A percentile compares a stretch with the other conserved stretches of the same genome.
phyloP scores from a whole-genome alignment of 768 basidiomycete species.

The Tylopilus intermedius region DNA sequence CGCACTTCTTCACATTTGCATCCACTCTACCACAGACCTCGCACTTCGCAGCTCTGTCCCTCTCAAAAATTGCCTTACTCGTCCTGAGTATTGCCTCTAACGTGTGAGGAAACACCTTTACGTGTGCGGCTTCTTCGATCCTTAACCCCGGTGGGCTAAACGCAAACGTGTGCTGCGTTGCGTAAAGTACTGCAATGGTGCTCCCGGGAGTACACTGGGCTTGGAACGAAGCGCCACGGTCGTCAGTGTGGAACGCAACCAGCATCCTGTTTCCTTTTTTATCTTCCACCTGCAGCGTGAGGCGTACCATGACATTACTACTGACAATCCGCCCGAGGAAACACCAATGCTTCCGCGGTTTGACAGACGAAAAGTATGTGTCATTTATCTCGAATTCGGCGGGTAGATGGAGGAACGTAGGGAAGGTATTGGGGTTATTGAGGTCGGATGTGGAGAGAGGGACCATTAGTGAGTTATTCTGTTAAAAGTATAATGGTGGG shows the following conservation, averaged over 20 bases:
- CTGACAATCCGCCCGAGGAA: slow-evolving; percentile 27
- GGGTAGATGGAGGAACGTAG: slow-evolving; percentile 22
- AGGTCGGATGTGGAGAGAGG: slow-evolving; percentile 23
- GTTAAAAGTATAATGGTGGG: neutral
- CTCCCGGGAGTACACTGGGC: slow-evolving; percentile 21
- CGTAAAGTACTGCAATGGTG: slow-evolving; percentile 30
- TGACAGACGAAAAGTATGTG: slow-evolving; percentile 20
- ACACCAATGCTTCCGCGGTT: slow-evolving; percentile 28
- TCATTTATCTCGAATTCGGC: slow-evolving; percentile 18
- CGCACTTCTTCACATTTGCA: slow-evolving; percentile 20
- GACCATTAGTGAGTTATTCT: slow-evolving; percentile 15
- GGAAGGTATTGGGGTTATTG: slow-evolving; percentile 22
- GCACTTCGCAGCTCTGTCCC: slow-evolving; percentile 17
- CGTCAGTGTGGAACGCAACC: slow-evolving; percentile 31
- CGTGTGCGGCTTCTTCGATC: slow-evolving; percentile 20
- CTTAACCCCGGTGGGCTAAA: slow-evolving; percentile 28
- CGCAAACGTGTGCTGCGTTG: slow-evolving; percentile 27
- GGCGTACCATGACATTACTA: slow-evolving; percentile 24
- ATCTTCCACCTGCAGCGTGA: slow-evolving; percentile 28
- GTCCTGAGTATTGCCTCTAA: slow-evolving; percentile 24
- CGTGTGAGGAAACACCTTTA: slow-evolving; percentile 27
- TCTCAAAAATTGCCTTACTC: slow-evolving; percentile 21
- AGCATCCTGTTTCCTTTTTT: slow-evolving; percentile 20
- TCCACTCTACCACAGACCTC: slow-evolving; percentile 21
- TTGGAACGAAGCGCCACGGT: slow-evolving; percentile 24